These are phyloP conservation scores for Peronospora farinosa DNA, from an alignment of 352 stramenopile species.

Conservation along the genomic window DNA sequence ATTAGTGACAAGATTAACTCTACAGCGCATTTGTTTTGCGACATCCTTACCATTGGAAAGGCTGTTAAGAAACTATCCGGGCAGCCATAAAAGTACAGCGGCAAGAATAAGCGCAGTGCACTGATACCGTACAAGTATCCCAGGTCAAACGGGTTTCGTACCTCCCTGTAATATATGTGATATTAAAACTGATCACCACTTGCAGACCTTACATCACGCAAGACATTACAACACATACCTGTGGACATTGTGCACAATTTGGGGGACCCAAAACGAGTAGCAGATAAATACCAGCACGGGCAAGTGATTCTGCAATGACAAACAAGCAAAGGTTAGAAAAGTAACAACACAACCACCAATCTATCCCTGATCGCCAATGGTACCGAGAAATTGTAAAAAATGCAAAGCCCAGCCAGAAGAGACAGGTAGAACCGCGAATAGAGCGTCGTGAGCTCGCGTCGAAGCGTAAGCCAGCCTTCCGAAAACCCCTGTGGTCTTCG, in stretches of 20 bases:
- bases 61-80: conserved; percentile 89
- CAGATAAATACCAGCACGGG: conserved; percentile 89
- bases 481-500: conserved; percentile 80
- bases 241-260: conserved; percentile 95
- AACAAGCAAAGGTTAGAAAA: conserved; percentile 5
- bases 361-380: conserved; percentile 3
- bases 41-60: conserved; percentile 63
- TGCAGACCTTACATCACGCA: neutral
- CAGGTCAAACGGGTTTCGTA: conserved; percentile 90
- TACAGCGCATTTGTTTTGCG: neutral
- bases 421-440: conserved; percentile 95
- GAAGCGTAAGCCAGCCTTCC: conserved; percentile 83
- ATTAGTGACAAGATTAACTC: conserved; percentile 7
- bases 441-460: conserved; percentile 90
- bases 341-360: neutral
- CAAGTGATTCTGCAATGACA: conserved; percentile 61
- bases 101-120: conserved; percentile 87
- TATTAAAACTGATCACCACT: conserved; percentile 3
- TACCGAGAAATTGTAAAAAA: conserved; percentile 90
- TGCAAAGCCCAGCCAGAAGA: conserved; percentile 83
- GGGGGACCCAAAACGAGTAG: conserved; percentile 98
- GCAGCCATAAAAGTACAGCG: conserved; percentile 94
- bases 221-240: conserved; percentile 34
- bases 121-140: conserved; percentile 95
- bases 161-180: conserved; percentile 48